Evolutionary conservation across 2,329 filamentous ascomycete species (phyloP).

Genomic region (Cryphonectria parasitica): DNA sequence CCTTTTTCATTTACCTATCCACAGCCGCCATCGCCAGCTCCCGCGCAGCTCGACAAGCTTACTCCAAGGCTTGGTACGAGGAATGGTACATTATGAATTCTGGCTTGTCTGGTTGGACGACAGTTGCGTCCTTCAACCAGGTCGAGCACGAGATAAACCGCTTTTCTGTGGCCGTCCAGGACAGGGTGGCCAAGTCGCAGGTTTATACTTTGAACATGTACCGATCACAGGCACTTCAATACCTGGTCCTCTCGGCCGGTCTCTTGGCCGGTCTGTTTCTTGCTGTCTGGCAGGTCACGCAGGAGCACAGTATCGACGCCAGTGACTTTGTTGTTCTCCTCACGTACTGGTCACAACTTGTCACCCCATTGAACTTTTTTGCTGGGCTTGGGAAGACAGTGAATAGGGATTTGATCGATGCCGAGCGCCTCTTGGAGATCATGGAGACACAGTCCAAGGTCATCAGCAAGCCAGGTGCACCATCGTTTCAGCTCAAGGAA

Average conservation of each 20-base stretch:
- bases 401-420: conserved; percentile 60
- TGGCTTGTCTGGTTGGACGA: conserved; percentile 63
- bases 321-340: conserved; percentile 73
- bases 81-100: conserved; percentile 60
- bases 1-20: conserved; percentile 59
- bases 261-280: conserved; percentile 66
- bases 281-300: conserved; percentile 67
- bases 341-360: conserved; percentile 75
- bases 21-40: conserved; percentile 55
- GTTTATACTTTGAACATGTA: conserved; percentile 50
- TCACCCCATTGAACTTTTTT: conserved; percentile 73
- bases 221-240: conserved; percentile 59
- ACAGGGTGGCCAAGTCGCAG: conserved; percentile 43
- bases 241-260: conserved; percentile 69
- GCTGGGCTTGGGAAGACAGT: conserved; percentile 59
- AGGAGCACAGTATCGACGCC: conserved; percentile 50
- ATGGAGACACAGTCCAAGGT: conserved; percentile 62
- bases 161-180: conserved; percentile 54
- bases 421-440: conserved; percentile 60
- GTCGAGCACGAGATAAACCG: conserved; percentile 59
- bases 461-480: conserved; percentile 54
- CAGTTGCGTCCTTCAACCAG: conserved; percentile 63
- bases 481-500: conserved; percentile 53
- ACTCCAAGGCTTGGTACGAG: conserved; percentile 57
- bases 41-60: conserved; percentile 52